Base-by-base conservation (phyloP, 257 asterid genomes). In the Petrea volubilis region DNA sequence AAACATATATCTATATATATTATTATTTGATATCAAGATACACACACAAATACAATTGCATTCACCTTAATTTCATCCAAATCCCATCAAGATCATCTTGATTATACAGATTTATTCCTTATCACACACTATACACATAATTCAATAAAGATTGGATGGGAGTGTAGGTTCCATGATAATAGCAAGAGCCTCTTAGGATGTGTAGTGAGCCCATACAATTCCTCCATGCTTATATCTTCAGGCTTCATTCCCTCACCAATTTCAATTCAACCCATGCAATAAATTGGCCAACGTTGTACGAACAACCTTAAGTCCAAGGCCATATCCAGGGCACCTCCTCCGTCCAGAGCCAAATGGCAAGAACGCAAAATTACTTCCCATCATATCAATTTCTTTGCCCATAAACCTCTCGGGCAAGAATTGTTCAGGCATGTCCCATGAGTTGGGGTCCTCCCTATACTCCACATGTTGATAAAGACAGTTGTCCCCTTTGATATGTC, bases 181-280 rank as follows among this genome's bases (percentile, higher is more conserved):
- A 13, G 74, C 14, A 64, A 74, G 60, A 15, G 82, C 59, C 7
- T 33, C 21, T 77, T 77, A 10, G 80, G 82, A 51, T 41, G 67
- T 40, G 56, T 50, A 0, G 73, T 49, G 29, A 77, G 57, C 50
- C 82, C 80, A 67, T 61, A 77, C 0, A 44, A 1, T 34, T 77
- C 85, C 46, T 81, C 85, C 60, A 71, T 15, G 21, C 71, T 27
- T 8, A 83, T 55, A 25, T 79, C 82, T 43, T 71, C 27, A 13
- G 74, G 44, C 57, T 6, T 71, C 82, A 76, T 70, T 5, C 64
- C 80, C 47, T 67, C 74, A 36, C 59, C 63, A 82, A 58, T 28
- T 61, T 71, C 77, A 63, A 20, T 0, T 70, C 58, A 83, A 79
- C 52, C 85, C 85, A 64, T 68, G 82, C 17, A 80, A 13, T 28